Base-by-base conservation (phyloP, 305 asterid genomes). In the Rubia peregrina region DNA sequence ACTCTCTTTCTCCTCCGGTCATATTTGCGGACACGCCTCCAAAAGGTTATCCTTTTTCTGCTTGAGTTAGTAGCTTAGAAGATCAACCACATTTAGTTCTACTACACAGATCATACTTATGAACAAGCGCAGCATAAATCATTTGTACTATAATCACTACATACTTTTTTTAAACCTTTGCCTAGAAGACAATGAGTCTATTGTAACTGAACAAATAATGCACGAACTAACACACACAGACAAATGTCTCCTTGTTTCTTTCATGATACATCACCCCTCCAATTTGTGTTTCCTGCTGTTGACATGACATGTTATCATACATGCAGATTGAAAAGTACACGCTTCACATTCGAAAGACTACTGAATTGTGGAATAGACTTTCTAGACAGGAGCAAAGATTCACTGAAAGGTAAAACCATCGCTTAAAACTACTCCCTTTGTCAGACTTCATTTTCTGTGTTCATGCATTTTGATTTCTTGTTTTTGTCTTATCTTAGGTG, bases 1-100 rank as follows among this genome's bases (percentile, higher is more conserved):
- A 89, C 91, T 49, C 76, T 86, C 83, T 91, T 83, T 75, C 84
- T 91, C 30, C 82, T 94, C 80, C 86, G 97, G 82, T 94, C 96
- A 36, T 91, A 94, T 83, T 78, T 94, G 30, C 88, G 97, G 59
- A 85, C 91, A 79, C 97, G 96, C 72, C 89, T 94, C 60, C 92
- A 80, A 78, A 89, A 91, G 97, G 97, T 93, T 81, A 7, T 19
- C 65, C 60, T 59, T 55, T 33, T 63, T 4, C 6, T 46, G 66
- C 41, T 59, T 51, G 49, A 26, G 36, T 68, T 48, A 69, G 59
- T 57, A 42, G 30, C 33, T 49, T 8, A 9, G 14, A 48, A 17
- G 14, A 14, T 57, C 14, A 13, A 57, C 30, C 51, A 43, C 43
- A 13, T 41, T 19, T 19, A 6, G 73, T 16, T 38, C n/a, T 19